These are phyloP conservation scores for Hippophae rhamnoides DNA, from an alignment of 306 rosid genomes.

Conservation along the genomic window DNA sequence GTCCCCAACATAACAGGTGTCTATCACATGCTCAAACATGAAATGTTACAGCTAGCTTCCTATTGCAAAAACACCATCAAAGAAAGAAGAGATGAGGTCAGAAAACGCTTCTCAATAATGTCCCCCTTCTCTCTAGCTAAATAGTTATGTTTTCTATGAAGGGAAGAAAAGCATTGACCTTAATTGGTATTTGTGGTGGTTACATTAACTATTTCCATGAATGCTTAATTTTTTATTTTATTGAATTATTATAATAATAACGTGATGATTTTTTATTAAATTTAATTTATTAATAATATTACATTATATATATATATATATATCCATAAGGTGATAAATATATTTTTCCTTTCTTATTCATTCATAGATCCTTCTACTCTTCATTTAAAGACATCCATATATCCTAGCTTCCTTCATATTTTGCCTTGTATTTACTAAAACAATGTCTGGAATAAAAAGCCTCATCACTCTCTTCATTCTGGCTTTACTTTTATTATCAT, in stretches of 20 bases:
- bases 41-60: conserved; percentile 7
- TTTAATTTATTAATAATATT: too few species aligned
- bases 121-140: conserved; percentile 15
- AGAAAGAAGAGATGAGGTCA: neutral
- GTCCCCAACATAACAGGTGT: conserved; percentile 15
- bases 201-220: too few species aligned
- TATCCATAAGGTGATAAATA: conserved; percentile 26
- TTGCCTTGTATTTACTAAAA: neutral
- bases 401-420: neutral
- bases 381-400: neutral
- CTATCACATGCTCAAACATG: conserved; percentile 18
- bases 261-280: too few species aligned
- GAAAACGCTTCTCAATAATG: conserved; percentile 22
- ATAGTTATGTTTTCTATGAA: conserved; percentile 27
- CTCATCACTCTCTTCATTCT: conserved; percentile 21
- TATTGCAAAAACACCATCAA: neutral
- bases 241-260: too few species aligned
- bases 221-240: too few species aligned
- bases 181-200: conserved; percentile 14
- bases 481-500: conserved; percentile 20
- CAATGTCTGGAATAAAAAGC: conserved; percentile 26
- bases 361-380: conserved; percentile 10
- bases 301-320: neutral
- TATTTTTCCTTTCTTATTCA: neutral
- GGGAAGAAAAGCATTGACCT: conserved; percentile 21